Evolutionary conservation across 805 yeast genomes (phyloP).

Genomic region (Wickerhamiella sergipiensis): DNA sequence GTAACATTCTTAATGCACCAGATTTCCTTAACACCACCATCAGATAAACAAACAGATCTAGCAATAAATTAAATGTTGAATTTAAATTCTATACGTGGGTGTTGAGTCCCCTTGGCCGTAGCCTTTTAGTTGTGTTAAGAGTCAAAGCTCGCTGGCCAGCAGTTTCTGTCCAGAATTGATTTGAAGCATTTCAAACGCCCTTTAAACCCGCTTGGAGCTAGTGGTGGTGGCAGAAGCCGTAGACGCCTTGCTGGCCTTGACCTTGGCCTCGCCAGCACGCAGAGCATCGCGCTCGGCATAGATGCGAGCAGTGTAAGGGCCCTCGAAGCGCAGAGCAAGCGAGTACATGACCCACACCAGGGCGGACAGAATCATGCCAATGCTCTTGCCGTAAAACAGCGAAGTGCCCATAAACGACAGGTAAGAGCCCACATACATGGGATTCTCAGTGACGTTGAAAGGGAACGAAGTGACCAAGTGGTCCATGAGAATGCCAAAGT

Average conservation of each 20-base stretch:
- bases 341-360: slow-evolving; percentile 72
- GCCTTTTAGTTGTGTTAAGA: neutral
- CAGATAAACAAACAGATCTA: no score
- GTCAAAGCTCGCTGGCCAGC: no score
- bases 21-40: no score
- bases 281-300: slow-evolving; percentile 55
- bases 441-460: slow-evolving; percentile 78
- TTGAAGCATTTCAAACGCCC: no score
- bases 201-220: neutral
- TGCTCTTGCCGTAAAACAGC: slow-evolving; percentile 75
- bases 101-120: neutral
- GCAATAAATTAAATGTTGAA: neutral
- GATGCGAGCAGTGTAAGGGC: slow-evolving; percentile 88
- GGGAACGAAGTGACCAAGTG: slow-evolving; percentile 87
- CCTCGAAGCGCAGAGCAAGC: slow-evolving; percentile 79
- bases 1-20: no score
- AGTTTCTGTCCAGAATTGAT: no score
- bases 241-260: slow-evolving; percentile 7
- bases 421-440: slow-evolving; percentile 93
- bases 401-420: slow-evolving; percentile 85
- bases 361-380: slow-evolving; percentile 62
- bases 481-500: slow-evolving; percentile 89
- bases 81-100: neutral
- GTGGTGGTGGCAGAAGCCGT: neutral
- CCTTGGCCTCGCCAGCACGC: slow-evolving; percentile 18